These are phyloP conservation scores for Aquilaria agallochum DNA, from an alignment of 441 rosid species.

Conservation along the genomic window DNA sequence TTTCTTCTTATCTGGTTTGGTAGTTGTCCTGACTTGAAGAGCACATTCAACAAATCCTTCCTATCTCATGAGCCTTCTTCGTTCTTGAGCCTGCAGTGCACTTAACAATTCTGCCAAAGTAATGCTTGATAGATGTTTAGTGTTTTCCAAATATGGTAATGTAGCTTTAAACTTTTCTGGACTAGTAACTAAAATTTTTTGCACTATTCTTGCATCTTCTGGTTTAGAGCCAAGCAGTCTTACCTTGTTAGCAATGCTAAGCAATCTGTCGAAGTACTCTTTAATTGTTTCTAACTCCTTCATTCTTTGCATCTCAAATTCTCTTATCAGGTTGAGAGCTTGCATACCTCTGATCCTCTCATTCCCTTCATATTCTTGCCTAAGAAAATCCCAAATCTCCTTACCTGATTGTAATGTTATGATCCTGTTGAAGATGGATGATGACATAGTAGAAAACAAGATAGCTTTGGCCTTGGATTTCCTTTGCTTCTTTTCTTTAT, in stretches of 20 bases:
- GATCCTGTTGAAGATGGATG: no score
- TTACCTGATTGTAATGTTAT: no score
- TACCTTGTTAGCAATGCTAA: background rate
- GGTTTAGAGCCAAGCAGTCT: background rate
- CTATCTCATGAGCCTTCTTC: no score
- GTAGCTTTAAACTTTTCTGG: background rate
- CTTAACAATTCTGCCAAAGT: no score
- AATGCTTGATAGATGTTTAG: background rate
- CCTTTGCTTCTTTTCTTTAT: no score
- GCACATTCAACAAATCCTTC: background rate
- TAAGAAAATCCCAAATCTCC: no score
- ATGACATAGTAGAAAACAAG: no score
- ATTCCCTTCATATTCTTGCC: no score
- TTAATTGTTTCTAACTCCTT: background rate
- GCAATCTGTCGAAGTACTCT: background rate
- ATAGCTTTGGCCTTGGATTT: no score
- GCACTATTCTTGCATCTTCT: background rate
- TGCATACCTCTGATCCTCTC: no score
- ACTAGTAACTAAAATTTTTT: background rate
- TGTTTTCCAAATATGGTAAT: background rate
- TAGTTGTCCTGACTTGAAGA: background rate
- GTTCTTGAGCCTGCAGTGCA: no score
- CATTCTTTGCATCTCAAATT: background rate
- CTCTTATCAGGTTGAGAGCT: no score
- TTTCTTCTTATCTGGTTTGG: background rate